Percentiles rank a stretch among this genome's conserved stretches.
Conservation (phyloP, 1,284 basidiomycete genomes). For the Schizopora paradoxa region DNA sequence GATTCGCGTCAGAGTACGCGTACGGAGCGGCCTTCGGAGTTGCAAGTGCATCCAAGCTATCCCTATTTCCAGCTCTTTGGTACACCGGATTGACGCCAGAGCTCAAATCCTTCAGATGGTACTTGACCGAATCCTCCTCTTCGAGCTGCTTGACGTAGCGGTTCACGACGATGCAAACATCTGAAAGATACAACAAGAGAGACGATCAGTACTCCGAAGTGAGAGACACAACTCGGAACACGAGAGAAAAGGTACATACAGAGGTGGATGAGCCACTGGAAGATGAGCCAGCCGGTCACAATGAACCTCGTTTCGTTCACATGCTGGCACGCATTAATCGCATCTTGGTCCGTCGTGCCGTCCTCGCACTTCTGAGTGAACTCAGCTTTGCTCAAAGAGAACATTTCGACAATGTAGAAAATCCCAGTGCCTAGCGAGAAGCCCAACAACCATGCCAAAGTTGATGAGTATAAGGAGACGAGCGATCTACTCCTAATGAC, state of each 20-base stretch:
- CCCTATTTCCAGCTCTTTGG: conserved; percentile 5
- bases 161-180: conserved; percentile 16
- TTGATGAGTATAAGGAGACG: conserved; percentile 21
- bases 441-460: conserved; percentile 12
- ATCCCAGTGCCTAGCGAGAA: conserved; percentile 9
- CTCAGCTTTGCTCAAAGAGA: conserved; percentile 3
- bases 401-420: conserved; percentile 5
- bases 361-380: conserved; percentile 9
- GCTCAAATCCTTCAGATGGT: conserved; percentile 11
- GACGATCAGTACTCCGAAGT: background rate
- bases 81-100: conserved; percentile 3
- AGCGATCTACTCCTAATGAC: conserved; percentile 21
- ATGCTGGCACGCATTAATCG: conserved; percentile 12
- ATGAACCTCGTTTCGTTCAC: conserved; percentile 2
- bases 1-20: conserved; percentile 13
- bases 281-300: conserved; percentile 1
- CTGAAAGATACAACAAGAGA: conserved; percentile 1
- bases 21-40: conserved; percentile 5
- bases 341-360: conserved; percentile 8
- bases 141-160: conserved; percentile 15
- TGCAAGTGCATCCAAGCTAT: conserved; percentile 13
- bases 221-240: background rate
- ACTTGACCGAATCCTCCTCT: conserved; percentile 15
- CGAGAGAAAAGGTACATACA: conserved; percentile 6
- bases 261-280: conserved; percentile 11